Percentiles rank a stretch among this genome's conserved stretches.
phyloP scores from a whole-genome alignment of 1,284 basidiomycete species.

The Heliocybe sulcata region DNA sequence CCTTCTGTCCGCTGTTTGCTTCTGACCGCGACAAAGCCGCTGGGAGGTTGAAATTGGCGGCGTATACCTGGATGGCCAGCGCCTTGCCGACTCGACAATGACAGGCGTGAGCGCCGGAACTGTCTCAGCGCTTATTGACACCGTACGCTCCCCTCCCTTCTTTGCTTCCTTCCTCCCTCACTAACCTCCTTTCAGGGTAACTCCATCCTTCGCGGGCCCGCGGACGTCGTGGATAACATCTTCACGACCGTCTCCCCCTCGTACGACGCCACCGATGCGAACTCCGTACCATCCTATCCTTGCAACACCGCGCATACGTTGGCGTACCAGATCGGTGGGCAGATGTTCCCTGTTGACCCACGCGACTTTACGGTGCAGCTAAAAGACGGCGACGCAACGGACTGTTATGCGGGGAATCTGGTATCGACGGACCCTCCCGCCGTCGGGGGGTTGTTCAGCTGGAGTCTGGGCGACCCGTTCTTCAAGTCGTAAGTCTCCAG shows the following conservation, averaged over 20 bases:
- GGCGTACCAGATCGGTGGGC: slow-evolving; percentile 55
- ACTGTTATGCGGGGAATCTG: slow-evolving; percentile 40
- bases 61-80: slow-evolving; percentile 46
- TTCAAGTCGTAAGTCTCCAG: slow-evolving; percentile 26
- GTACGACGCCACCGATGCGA: slow-evolving; percentile 14
- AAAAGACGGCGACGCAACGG: slow-evolving; percentile 26
- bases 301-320: slow-evolving; percentile 46
- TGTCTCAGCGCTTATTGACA: slow-evolving; percentile 46
- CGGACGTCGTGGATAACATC: slow-evolving; percentile 33
- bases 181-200: slow-evolving; percentile 24
- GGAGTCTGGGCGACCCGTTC: slow-evolving; percentile 34
- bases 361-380: slow-evolving; percentile 49
- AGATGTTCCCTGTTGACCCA: slow-evolving; percentile 57
- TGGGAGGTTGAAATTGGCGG: slow-evolving; percentile 55
- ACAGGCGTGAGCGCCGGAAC: slow-evolving; percentile 21
- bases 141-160: slow-evolving; percentile 23
- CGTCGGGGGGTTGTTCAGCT: slow-evolving; percentile 27
- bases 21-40: slow-evolving; percentile 23
- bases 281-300: slow-evolving; percentile 22
- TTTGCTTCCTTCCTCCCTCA: background rate
- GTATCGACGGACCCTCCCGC: slow-evolving; percentile 44
- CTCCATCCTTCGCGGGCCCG: slow-evolving; percentile 29
- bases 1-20: background rate
- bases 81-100: slow-evolving; percentile 34
- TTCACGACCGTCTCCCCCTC: slow-evolving; percentile 26